Evolutionary conservation across 1,284 basidiomycete species (phyloP), one percentile per base, ranked within the genome.

Genomic region (Trametes polyzona): DNA sequence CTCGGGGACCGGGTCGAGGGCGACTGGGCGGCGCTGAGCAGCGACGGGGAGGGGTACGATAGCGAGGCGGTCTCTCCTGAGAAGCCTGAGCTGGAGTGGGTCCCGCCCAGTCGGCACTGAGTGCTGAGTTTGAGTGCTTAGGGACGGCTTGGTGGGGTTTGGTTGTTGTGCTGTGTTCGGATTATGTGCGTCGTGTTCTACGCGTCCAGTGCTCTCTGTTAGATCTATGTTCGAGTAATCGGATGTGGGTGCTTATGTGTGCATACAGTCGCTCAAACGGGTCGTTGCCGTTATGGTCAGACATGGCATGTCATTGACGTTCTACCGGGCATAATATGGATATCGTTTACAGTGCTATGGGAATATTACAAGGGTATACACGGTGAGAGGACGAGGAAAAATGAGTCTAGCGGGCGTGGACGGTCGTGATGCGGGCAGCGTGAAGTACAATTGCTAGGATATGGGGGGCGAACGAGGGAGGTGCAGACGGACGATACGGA

Each of bases 11-110:
- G 67, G 43, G 76, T 82, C 29, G 79, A 82, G 65, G 84, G 76
- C 21, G 83, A 84, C 35, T 90, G 88, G 85, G 86, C 80, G 19
- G 81, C 78, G 30, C 64, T 83, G 63, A 83, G 78, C 59, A 87
- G 83, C 62, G 88, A 89, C 53, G 84, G 78, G 16, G 88, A 88
- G 56, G 71, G 66, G 14, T 50, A 53, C 32, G 77, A 79, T 33
- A 77, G 72, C 47, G 77, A 78, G 50, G 46, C 51, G 17, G 50
- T 57, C 43, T 64, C 27, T 2, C 69, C 62, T 8, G 67, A 68
- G 27, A 70, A 67, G 65, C 67, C 69, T 36, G 76, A 76, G 49
- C 52, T 73, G 1, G 69, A 76, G 14, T 78, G 76, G 73, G 69
- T 78, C 24, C 55, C 73, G 42, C 68, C 71, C 40, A 57, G 57